Evolutionary conservation across 2,329 filamentous ascomycete genomes (phyloP), one percentile per base, ranked within the genome.

Genomic region (Fusarium liriodendri): DNA sequence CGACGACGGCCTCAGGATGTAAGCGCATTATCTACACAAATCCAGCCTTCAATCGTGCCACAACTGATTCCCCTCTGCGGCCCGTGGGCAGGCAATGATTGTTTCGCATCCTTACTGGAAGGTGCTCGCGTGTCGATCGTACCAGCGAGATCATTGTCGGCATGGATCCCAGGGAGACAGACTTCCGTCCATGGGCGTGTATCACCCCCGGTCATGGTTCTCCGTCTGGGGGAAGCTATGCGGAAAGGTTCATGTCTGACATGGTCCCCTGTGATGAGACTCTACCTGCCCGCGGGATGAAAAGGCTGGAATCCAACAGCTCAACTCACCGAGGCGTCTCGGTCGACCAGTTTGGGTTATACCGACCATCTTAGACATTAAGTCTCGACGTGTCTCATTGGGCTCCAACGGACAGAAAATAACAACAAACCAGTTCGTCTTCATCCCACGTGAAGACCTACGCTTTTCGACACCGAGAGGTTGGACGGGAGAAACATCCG

Each of bases 391-490:
- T 32, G 29, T 20, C n/a, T 71, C 27, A 40, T 67, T 73, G 59
- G 59, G 52, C 50, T 32, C 16, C 52, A 47, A 54, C 20, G 22
- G 20, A 33, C 20, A 25, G 25, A 29, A 18, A 27, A 35, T 18
- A 37, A 37, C 37, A 60, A 42, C 29, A 58, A 62, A 62, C 62
- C 32, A 42, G 64, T 61, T 22, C 25, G 22, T 65, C 40, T 38
- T 25, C 50, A 66, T 68, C 66, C 64, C 76, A 78, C 76, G 74
- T 77, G 71, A 78, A 77, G 71, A 68, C 55, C 73, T 78, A 67
- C 75, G 63, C 59, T 74, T 78, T 78, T 62, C 62, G 72, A 77
- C 72, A 78, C 76, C 76, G 76, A 78, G 54, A 70, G 59, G 16
- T 61, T 63, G 40, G 47, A 59, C 66, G 61, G 58, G 38, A 38